Evolutionary conservation across 306 rosid genomes (phyloP), one percentile per base, ranked within the genome.

Genomic region (Erythrophleum fordii): DNA sequence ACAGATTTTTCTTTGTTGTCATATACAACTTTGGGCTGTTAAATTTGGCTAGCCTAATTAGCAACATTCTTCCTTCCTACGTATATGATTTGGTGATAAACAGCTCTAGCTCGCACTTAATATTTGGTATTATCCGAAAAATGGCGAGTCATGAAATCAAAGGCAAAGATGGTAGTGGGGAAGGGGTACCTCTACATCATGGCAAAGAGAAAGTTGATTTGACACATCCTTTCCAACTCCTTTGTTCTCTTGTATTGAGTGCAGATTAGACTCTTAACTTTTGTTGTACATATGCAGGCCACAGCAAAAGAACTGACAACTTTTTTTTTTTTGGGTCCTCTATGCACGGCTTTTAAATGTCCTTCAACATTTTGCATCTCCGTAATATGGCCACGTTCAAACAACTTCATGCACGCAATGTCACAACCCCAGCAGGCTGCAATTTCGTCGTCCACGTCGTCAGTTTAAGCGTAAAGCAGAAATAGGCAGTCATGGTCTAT

Each of bases 171-270:
- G 48, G 37, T 1, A 62, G 62, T 81, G 64, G 62, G 45, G 55
- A 66, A 85, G 51, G 3, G 51, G 51, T 3, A 46, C 31, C 72
- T 12, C 51, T 49, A 20, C 49, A 23, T 22, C 35, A 42, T 61
- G 60, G 34, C 61, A 76, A 70, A 49, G 76, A 17, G 61, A 79
- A 79, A 75, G 60, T 48, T 59, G 88, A 79, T 80, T 35, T 85
- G 79, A 80, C 81, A 80, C 74, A 35, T 80, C 84, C 78, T 80
- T 77, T 75, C 81, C 5, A 83, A 73, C 59, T 42, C 69, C 42
- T 53, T 71, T 77, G 48, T 48, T 59, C 69, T 81, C 73, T 89
- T 69, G 86, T 81, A 73, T 75, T 70, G 82, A 84, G 88, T 86
- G 86, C 48, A 66, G 62, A 77, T 70, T 69, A 81, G 82, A 82